Evolutionary conservation across 129 eudicot species (phyloP), one percentile per base, ranked within the genome.

Genomic region (Pulicaria dysenterica): DNA sequence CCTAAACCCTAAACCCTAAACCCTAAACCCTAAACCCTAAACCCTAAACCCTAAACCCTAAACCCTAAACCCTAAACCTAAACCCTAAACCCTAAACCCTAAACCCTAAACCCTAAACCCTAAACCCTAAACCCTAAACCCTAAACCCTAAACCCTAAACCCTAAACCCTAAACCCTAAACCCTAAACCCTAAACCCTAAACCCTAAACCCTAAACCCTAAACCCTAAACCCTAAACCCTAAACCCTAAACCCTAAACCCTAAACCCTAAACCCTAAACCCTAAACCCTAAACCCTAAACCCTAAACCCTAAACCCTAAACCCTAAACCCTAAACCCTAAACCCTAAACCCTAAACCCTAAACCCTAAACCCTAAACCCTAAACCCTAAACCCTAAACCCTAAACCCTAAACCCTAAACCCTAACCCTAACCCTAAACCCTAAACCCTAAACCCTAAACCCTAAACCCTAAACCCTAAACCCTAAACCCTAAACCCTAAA

Each of bases 241-340:
- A 14, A 53, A 53, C 15, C 58, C 58, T 14, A 53, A 53, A 53
- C 58, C 58, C 58, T 53, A 53, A 53, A 53, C 58, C 58, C 58
- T 53, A 53, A 53, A 53, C 58, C 58, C 58, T 53, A n/a, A 53
- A 53, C 58, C n/a, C n/a, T n/a, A n/a, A n/a, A n/a, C n/a, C 58
- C 58, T 53, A 53, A 53, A 53, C 58, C 58, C 58, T 53, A 53
- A 53, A 14, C 58, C 58, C 36, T 17, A 53, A 53, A 31, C 58
- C 36, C 59, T 37, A 6, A 51, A 51, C 57, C 57, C 57, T 51
- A 51, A 51, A 51, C 57, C 57, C 57, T 51, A 51, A 51, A 51
- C 57, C 57, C 57, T 51, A 51, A 51, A 51, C 57, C 57, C 57
- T 51, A 16, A 16, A 54, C 36, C 59, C 59, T 17, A 53, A 53